Evolutionary conservation across 768 basidiomycete species (phyloP).

Genomic region (Kwoniella sp.): DNA sequence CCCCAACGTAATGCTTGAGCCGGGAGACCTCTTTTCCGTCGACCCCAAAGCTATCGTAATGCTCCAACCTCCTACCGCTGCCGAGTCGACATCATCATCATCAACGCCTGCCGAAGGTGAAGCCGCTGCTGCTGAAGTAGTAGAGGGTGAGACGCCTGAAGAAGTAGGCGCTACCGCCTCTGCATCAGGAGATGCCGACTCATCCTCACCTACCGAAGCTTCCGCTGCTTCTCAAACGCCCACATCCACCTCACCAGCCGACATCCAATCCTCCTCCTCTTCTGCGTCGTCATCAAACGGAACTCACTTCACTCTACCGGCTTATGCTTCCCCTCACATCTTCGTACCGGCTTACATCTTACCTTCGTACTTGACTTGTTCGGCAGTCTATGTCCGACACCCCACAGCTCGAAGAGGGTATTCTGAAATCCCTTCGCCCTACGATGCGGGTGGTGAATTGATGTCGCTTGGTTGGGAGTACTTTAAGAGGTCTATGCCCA

Average conservation of each 20-base stretch:
- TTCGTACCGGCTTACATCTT: constrained; percentile 93
- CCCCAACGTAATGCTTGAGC: constrained; percentile 82
- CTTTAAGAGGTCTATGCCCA: constrained; percentile 58
- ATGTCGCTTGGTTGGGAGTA: constrained; percentile 95
- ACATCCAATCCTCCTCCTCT: constrained; percentile 9
- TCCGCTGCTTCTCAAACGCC: constrained; percentile 19
- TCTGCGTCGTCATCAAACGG: constrained; percentile 44
- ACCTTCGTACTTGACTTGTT: constrained; percentile 82
- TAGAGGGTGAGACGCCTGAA: constrained; percentile 17
- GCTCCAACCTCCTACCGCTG: constrained; percentile 56
- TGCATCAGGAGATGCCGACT: constrained; percentile 35
- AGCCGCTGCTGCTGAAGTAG: constrained; percentile 9
- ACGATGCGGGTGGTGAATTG: constrained; percentile 91
- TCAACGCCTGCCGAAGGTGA: neutral
- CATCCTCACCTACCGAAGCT: constrained; percentile 21
- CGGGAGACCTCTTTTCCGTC: constrained; percentile 92
- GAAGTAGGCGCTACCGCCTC: constrained; percentile 28
- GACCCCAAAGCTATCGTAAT: constrained; percentile 78
- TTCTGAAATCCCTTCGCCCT: constrained; percentile 87
- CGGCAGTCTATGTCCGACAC: constrained; percentile 88
- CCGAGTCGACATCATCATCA: neutral
- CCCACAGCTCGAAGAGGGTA: constrained; percentile 95
- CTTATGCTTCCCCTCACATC: constrained; percentile 83
- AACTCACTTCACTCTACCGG: constrained; percentile 76
- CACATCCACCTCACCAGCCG: constrained; percentile 11